Evolutionary conservation across 768 basidiomycete species (phyloP), one percentile per base, ranked within the genome.

Genomic region (Steccherinum ochraceum): DNA sequence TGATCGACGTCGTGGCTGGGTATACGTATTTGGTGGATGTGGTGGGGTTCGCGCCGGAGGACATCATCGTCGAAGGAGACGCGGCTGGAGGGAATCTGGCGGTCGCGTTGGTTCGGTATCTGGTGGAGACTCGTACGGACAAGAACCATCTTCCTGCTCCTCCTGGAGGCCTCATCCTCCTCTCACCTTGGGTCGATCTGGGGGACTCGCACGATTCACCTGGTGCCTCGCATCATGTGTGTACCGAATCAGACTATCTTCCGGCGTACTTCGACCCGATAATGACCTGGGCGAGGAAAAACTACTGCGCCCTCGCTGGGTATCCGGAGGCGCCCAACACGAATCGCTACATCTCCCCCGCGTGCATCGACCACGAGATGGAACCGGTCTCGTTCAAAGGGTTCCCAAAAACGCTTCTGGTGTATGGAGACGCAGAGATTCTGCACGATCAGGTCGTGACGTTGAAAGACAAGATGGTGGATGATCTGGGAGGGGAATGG

Each of bases 71-170:
- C 24, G 71, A 72, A 25, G 88, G 86, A 3, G 86, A 89, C 61
- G 87, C 83, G 0, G 85, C 86, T 0, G 86, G 87, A 2, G 88
- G 74, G 10, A 84, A 88, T 61, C 76, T 87, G 12, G 78, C 80
- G 1, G 70, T 77, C 19, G 78, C 80, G 0, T 69, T 84, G 41
- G 72, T 68, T 4, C 77, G 79, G 3, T 83, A 82, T 53, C 73
- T 86, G 23, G 65, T 76, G n/a, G 76, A 80, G 51, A 43, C 7
- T 11, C 10, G n/a, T 5, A 23, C 41, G 21, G 41, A 18, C 10
- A 23, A 18, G 41, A 40, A 52, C 5, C n/a, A 27, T 21, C 46
- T 52, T 13, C 79, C 77, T 10, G 59, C 62, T 16, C 71, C 70
- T 30, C 79, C 80, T 1, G 72, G 73, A 13, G 70, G 70, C 1